phyloP scores from a whole-genome alignment of 2,329 filamentous ascomycete genomes.

The Fusarium burgessii region DNA sequence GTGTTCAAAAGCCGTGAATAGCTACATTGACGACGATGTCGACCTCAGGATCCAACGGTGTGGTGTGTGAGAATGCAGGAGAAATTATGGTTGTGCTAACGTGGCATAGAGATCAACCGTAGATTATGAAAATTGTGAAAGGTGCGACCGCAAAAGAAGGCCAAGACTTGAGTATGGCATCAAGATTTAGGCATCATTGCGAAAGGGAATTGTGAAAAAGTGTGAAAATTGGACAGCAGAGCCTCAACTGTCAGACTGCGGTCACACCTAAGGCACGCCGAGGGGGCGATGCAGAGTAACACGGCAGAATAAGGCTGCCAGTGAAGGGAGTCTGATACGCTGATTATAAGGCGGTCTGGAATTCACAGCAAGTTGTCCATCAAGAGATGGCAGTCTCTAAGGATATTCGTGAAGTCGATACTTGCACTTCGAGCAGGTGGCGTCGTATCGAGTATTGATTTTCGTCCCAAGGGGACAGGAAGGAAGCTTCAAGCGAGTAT shows the following conservation, averaged over 20 bases:
- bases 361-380: fast-evolving
- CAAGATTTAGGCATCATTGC: slow-evolving; percentile 1
- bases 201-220: neutral
- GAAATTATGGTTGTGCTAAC: slow-evolving; percentile 19
- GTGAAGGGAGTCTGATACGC: neutral
- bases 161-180: neutral
- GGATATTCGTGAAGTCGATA: neutral
- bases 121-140: neutral
- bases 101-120: slow-evolving; percentile 24
- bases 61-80: slow-evolving; percentile 29
- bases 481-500: fast-evolving
- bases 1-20: neutral
- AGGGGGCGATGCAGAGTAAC: slow-evolving; percentile 22
- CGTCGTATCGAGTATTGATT: neutral
- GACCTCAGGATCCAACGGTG: neutral
- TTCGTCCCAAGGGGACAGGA: neutral
- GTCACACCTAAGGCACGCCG: neutral
- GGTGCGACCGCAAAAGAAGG: slow-evolving; percentile 1
- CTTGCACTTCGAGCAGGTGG: neutral
- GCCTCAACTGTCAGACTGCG: slow-evolving; percentile 28
- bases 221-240: slow-evolving; percentile 9
- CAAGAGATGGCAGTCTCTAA: neutral
- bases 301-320: slow-evolving; percentile 6
- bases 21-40: neutral
- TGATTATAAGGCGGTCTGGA: neutral